Evolutionary conservation across 345 rosid species (phyloP).

Genomic region (Cardamine chenopodiifolia): DNA sequence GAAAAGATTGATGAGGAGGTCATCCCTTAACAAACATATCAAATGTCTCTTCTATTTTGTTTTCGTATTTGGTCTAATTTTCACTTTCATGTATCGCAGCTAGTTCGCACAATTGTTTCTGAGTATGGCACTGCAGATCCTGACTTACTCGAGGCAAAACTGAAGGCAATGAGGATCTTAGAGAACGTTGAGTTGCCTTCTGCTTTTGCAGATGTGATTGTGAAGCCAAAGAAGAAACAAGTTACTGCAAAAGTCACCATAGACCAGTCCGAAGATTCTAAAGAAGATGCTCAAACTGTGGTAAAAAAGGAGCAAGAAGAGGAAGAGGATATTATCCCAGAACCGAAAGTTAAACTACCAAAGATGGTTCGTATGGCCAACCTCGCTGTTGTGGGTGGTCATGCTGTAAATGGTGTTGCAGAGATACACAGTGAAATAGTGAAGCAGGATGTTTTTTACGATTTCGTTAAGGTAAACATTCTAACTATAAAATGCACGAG

Average conservation of each 20-base stretch:
- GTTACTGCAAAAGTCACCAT: constrained; percentile 37
- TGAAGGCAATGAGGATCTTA: constrained; percentile 76
- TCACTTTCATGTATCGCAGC: constrained; percentile 46
- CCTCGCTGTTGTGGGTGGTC: constrained; percentile 65
- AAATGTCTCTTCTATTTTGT: constrained; percentile 21
- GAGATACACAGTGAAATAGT: constrained; percentile 82
- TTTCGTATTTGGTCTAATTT: constrained; percentile 17
- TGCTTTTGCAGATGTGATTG: constrained; percentile 61
- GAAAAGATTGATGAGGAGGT: constrained; percentile 89
- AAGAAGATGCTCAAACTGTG: constrained; percentile 39
- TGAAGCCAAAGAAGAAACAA: constrained; percentile 50
- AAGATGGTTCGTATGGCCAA: constrained; percentile 73
- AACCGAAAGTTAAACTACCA: constrained; percentile 49
- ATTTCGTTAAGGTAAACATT: constrained; percentile 56
- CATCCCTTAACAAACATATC: constrained; percentile 25
- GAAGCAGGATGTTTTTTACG: constrained; percentile 68
- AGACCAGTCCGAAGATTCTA: constrained; percentile 41
- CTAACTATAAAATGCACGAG: not conserved
- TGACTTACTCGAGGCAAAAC: constrained; percentile 55
- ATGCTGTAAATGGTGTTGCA: constrained; percentile 83
- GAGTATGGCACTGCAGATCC: constrained; percentile 61
- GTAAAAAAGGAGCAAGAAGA: constrained; percentile 16
- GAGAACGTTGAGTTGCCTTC: constrained; percentile 79
- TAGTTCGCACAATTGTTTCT: constrained; percentile 59
- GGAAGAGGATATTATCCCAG: constrained; percentile 48